Conservation (phyloP, 371 early-diverging fungal genomes). For the Parasitella parasitica region DNA sequence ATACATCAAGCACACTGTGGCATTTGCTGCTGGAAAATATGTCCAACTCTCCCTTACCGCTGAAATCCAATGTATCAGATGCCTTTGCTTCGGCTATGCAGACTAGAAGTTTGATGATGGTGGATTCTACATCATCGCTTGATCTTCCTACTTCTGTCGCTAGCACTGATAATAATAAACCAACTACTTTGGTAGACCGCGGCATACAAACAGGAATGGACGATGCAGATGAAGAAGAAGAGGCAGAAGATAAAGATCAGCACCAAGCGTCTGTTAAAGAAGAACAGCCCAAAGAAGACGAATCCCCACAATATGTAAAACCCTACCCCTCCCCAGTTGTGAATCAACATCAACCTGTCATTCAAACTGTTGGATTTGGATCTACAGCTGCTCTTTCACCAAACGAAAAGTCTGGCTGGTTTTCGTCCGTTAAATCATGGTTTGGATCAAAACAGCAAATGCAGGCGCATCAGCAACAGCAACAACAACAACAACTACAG, state of each 20-base stretch:
- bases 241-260: not conserved
- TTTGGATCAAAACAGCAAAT: conserved; percentile 31
- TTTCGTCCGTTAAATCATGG: conserved; percentile 51
- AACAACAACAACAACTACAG: conserved; percentile 10
- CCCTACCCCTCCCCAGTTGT: conserved; percentile 20
- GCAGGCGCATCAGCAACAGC: conserved; percentile 5
- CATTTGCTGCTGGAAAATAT: conserved; percentile 61
- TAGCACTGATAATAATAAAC: not conserved
- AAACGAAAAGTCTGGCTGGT: conserved; percentile 34
- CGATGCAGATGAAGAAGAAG: not conserved
- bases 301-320: not conserved
- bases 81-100: conserved; percentile 23
- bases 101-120: not conserved
- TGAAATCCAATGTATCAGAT: conserved; percentile 14
- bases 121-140: not conserved
- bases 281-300: too few species aligned
- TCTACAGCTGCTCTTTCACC: conserved; percentile 4
- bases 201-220: conserved; percentile 11
- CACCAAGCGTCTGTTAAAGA: too few species aligned
- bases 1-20: conserved; percentile 72
- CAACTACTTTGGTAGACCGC: not conserved
- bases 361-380: conserved; percentile 27
- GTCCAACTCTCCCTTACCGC: not conserved
- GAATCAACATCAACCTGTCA: conserved; percentile 4
- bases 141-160: not conserved